Percentiles rank a stretch among this genome's conserved stretches.
Conservation (phyloP, 257 asterid species). For the Henckelia pumila region DNA sequence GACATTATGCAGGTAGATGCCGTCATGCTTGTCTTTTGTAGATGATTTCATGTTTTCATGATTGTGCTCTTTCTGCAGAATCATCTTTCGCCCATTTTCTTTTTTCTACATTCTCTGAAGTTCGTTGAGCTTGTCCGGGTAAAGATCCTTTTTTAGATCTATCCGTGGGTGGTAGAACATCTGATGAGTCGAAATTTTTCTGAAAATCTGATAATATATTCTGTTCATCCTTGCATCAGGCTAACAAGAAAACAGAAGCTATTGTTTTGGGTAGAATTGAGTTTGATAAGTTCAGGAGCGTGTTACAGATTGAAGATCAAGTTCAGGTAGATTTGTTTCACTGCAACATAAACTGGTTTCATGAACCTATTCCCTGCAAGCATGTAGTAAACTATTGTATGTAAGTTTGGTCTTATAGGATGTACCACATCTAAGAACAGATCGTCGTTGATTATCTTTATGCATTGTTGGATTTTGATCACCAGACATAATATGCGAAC, state of each 20-base stretch:
- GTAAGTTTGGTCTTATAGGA: too few species aligned
- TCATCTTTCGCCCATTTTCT: slow-evolving; percentile 63
- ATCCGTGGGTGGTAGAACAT: too few species aligned
- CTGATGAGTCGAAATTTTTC: too few species aligned
- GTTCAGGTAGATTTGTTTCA: slow-evolving; percentile 49
- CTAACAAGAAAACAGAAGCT: slow-evolving; percentile 67
- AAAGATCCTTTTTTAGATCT: background rate
- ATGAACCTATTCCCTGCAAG: background rate
- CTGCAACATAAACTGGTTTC: too few species aligned
- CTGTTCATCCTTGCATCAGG: slow-evolving; percentile 32
- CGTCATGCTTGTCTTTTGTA: slow-evolving; percentile 8
- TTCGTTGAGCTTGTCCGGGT: slow-evolving; percentile 89
- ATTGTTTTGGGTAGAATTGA: slow-evolving; percentile 61
- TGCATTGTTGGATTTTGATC: background rate
- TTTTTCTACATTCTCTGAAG: slow-evolving; percentile 75
- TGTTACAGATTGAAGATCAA: slow-evolving; percentile 52
- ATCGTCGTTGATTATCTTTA: background rate
- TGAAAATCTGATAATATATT: too few species aligned
- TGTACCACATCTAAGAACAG: too few species aligned
- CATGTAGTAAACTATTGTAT: background rate
- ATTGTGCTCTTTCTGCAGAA: slow-evolving; percentile 46
- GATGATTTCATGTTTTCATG: background rate
- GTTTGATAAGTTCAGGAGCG: slow-evolving; percentile 60
- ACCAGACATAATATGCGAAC: background rate
- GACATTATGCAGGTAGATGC: slow-evolving; percentile 67